Conservation (phyloP, 768 basidiomycete species). For the Amanita subjunquillea region DNA sequence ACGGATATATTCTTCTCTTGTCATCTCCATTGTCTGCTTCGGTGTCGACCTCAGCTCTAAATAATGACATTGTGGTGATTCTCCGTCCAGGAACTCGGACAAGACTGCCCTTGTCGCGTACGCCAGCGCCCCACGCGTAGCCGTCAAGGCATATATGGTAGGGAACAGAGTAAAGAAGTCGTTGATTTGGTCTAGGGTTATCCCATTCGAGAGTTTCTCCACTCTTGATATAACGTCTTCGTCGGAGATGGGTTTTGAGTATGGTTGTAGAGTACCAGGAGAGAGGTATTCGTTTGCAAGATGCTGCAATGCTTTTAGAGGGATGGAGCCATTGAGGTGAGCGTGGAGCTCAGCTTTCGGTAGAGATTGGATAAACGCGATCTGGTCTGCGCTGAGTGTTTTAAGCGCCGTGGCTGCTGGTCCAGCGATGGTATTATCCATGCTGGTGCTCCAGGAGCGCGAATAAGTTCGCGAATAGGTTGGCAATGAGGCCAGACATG, state of each 20-base stretch:
- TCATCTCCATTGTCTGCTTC: conserved; percentile 46
- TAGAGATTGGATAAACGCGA: conserved; percentile 48
- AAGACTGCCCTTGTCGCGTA: conserved; percentile 60
- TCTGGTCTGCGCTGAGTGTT: conserved; percentile 39
- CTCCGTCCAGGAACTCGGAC: conserved; percentile 42
- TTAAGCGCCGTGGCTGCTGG: conserved; percentile 41
- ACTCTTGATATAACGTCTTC: conserved; percentile 21
- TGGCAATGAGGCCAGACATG: no score
- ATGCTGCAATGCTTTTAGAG: conserved; percentile 48
- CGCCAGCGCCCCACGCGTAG: conserved; percentile 42
- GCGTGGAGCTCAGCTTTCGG: conserved; percentile 85
- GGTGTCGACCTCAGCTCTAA: conserved; percentile 84
- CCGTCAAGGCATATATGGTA: conserved; percentile 69
- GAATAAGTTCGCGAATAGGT: no score
- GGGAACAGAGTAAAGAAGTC: conserved; percentile 74
- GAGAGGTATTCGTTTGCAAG: conserved; percentile 38
- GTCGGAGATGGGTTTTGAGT: conserved; percentile 9
- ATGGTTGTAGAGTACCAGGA: conserved; percentile 5
- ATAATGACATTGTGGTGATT: conserved; percentile 49
- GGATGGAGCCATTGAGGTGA: conserved; percentile 80
- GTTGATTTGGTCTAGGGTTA: conserved; percentile 38
- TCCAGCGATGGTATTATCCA: conserved; percentile 21
- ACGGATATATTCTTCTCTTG: conserved; percentile 46
- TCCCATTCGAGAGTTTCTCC: conserved; percentile 30
- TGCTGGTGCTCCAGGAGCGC: not conserved